phyloP scores from a whole-genome alignment of 1,284 basidiomycete species.

The Trichosporon ovoides region DNA sequence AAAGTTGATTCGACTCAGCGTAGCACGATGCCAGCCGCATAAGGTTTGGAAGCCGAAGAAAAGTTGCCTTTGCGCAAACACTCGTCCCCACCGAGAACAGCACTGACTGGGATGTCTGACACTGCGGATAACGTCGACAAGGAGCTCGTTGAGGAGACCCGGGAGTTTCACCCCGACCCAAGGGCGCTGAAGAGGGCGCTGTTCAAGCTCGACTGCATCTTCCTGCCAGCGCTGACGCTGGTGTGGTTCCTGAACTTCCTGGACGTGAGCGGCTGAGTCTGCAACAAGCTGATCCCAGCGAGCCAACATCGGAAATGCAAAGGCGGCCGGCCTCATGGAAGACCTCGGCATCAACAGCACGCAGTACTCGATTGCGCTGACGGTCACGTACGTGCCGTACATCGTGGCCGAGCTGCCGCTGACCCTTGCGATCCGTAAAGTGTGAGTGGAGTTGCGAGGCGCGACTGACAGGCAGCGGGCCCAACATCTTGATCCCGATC shows the following conservation, averaged over 20 bases:
- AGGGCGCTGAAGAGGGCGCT: slow-evolving; percentile 14
- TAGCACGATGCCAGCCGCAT: too few relatives aligned
- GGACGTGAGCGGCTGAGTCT: slow-evolving; percentile 33
- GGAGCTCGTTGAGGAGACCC: background rate
- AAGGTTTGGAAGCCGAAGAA: too few relatives aligned
- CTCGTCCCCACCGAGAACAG: background rate
- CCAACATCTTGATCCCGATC: slow-evolving; percentile 51
- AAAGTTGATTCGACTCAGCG: too few relatives aligned
- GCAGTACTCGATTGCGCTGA: slow-evolving; percentile 32
- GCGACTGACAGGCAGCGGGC: slow-evolving; percentile 17
- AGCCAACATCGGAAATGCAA: slow-evolving; percentile 56
- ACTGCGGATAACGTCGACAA: background rate
- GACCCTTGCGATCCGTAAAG: slow-evolving; percentile 24
- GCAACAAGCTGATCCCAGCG: slow-evolving; percentile 6
- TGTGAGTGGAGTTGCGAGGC: slow-evolving; percentile 9
- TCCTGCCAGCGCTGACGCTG: slow-evolving; percentile 25
- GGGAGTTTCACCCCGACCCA: background rate
- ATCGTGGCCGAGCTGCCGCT: slow-evolving; percentile 30
- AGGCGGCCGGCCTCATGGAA: slow-evolving; percentile 54
- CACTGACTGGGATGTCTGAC: background rate
- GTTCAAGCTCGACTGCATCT: slow-evolving; percentile 27
- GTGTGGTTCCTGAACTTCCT: slow-evolving; percentile 51
- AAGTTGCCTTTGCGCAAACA: background rate
- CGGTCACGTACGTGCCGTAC: slow-evolving; percentile 32
- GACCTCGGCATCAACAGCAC: slow-evolving; percentile 30